Evolutionary conservation across 352 stramenopile genomes (phyloP).

Genomic region (Hyaloperonospora brassicae): DNA sequence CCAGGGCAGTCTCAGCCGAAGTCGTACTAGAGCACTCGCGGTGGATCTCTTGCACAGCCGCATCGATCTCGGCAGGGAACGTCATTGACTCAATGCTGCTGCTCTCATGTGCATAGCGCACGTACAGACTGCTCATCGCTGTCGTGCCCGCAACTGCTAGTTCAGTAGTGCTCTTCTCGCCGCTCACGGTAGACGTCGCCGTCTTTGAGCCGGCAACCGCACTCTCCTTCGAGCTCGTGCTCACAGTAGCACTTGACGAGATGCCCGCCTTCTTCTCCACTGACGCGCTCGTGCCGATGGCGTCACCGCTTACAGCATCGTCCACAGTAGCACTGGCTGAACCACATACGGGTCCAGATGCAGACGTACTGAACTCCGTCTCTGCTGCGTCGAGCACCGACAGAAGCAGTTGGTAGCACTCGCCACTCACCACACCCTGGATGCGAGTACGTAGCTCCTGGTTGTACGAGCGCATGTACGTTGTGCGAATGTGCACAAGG

Average conservation of each 20-base stretch:
- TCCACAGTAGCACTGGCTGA: constrained; percentile 9
- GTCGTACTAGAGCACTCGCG: constrained; percentile 3
- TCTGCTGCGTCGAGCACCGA: constrained; percentile 19
- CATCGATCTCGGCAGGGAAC: constrained; percentile 31
- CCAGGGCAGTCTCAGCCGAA: constrained; percentile 14
- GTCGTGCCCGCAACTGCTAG: not conserved
- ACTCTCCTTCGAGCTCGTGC: constrained; percentile 1
- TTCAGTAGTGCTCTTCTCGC: not conserved
- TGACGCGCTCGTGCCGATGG: constrained; percentile 3
- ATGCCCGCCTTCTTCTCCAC: constrained; percentile 15
- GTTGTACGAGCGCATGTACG: constrained; percentile 50
- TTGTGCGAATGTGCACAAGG: constrained; percentile 26
- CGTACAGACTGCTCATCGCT: constrained; percentile 7
- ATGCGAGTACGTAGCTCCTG: constrained; percentile 30
- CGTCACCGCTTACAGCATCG: constrained; percentile 7
- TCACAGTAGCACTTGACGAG: constrained; percentile 2
- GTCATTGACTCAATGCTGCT: constrained; percentile 7
- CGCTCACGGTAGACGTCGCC: not conserved
- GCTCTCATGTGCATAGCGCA: constrained; percentile 1
- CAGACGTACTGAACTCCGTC: constrained; percentile 11
- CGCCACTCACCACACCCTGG: constrained; percentile 18
- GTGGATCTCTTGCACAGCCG: constrained; percentile 35
- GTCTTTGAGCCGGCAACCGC: constrained; percentile 5
- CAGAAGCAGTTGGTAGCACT: constrained; percentile 20
- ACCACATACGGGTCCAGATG: constrained; percentile 4